Evolutionary conservation across 129 eudicot genomes (phyloP), one percentile per base, ranked within the genome.

Genomic region (Centrapalus pauciflorus): DNA sequence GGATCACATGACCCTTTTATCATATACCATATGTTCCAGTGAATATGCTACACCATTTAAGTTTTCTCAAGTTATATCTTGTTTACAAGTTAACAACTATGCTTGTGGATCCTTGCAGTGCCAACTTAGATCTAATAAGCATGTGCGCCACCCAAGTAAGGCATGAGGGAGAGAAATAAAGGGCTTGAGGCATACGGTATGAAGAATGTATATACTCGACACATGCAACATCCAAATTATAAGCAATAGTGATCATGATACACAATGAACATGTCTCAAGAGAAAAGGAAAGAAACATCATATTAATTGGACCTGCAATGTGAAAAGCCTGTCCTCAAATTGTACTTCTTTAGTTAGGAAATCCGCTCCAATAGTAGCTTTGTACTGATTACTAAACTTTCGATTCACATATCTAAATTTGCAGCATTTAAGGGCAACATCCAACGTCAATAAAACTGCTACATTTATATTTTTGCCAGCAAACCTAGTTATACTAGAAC

Each of bases 291-390:
- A 34, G 54, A 49, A 32, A 6, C 45, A 10, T 7, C 14, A 28
- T 33, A 72, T 72, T 23, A 62, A 14, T 17, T 16, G 27, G 17
- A 80, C 85, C 85, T 80, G 85, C 76, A 80, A 80, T 21, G 84
- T 80, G 81, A 80, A 80, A 76, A 76, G 81, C 41, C 81, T 71
- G 55, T 80, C 85, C 69, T 80, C 81, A 67, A 75, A 80, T 51
- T 80, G 85, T 48, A 80, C 63, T 71, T 80, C 85, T 52, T 80
- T 80, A 13, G 81, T 80, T 61, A 80, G 51, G 75, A 80, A 80
- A 71, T 80, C 85, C 65, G 81, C 85, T 28, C 81, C 85, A 52
- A 80, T 80, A n/a, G 85, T 80, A 30, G 85, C 85, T 51, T 80
- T 80, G 64, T 80, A 80, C 81, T 80, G 85, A 71, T 80, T 80